A percentile compares a stretch with the other conserved stretches of the same genome.
phyloP scores from a whole-genome alignment of 148 eudicot genomes.

The Rhododendron mucronatum region DNA sequence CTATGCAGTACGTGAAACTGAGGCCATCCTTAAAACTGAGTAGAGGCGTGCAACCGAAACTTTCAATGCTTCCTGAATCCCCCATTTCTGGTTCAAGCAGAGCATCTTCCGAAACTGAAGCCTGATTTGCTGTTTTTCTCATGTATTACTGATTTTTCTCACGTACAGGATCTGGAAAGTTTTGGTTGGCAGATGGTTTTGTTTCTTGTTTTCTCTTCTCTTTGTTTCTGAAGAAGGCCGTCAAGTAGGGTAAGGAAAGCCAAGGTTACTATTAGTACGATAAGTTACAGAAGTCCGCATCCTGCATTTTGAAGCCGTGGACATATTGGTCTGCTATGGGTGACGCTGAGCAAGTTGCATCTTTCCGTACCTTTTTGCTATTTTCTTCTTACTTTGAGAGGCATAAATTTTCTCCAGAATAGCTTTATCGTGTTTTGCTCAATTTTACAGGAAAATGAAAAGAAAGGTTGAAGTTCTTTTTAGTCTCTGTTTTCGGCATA shows the following conservation, averaged over 20 bases:
- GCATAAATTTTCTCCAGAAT: slow-evolving; percentile 9
- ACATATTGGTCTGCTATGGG: slow-evolving; percentile 23
- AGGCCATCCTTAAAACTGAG: slow-evolving; percentile 42
- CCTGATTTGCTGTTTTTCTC: slow-evolving; percentile 13
- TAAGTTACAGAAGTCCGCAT: slow-evolving; percentile 28
- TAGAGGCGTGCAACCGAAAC: slow-evolving; percentile 35
- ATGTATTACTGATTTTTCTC: slow-evolving; percentile 2
- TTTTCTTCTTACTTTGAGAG: slow-evolving; percentile 9
- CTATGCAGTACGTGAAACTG: slow-evolving; percentile 42
- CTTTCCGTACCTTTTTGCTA: slow-evolving; percentile 15
- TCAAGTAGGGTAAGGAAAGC: slow-evolving; percentile 8
- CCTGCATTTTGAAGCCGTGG: slow-evolving; percentile 6
- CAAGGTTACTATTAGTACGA: slow-evolving; percentile 23
- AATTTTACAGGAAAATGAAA: slow-evolving; percentile 21
- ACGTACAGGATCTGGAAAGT: slow-evolving; percentile 16
- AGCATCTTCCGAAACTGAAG: slow-evolving; percentile 38
- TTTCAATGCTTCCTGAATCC: slow-evolving; percentile 26
- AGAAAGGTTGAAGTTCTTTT: slow-evolving; percentile 11
- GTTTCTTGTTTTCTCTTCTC: slow-evolving; percentile 6
- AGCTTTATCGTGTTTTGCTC: slow-evolving; percentile 17
- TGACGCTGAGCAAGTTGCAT: slow-evolving; percentile 15
- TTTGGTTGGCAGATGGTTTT: slow-evolving; percentile 17
- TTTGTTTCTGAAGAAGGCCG: slow-evolving; percentile 12
- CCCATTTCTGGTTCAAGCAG: slow-evolving; percentile 32
- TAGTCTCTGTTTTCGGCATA: neutral